A percentile compares a stretch with the other conserved stretches of the same genome.
Evolutionary conservation across 2,329 filamentous ascomycete genomes (phyloP).

Genomic region (Trichoderma cornu-damae): DNA sequence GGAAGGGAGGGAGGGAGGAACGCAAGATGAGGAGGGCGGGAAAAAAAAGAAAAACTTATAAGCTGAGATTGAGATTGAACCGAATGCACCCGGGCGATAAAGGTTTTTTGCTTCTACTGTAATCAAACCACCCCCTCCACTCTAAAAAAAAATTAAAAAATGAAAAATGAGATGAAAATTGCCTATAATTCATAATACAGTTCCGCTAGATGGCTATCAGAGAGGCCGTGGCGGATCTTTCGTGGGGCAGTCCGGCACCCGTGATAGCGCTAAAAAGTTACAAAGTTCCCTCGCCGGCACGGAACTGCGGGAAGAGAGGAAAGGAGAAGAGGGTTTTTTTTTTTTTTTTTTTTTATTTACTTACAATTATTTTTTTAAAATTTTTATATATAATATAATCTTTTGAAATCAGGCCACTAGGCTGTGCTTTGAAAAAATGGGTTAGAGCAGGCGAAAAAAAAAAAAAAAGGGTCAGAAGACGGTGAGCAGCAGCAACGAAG

Average conservation of each 20-base stretch:
- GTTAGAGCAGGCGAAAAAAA: not conserved
- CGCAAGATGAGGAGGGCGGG: not conserved
- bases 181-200: too few species aligned
- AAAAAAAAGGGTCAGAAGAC: not conserved
- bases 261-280: slow-evolving; percentile 7
- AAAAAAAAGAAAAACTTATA: not conserved
- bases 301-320: not conserved
- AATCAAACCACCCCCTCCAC: not conserved
- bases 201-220: not conserved
- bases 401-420: not conserved
- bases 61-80: not conserved
- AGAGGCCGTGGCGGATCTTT: slow-evolving; percentile 12
- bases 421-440: not conserved
- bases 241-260: slow-evolving; percentile 4
- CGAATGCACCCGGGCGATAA: slow-evolving; percentile 9
- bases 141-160: too few species aligned
- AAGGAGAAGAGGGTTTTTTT: not conserved
- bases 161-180: slow-evolving; percentile 3
- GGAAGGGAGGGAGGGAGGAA: too few species aligned
- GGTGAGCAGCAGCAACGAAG: not conserved
- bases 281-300: slow-evolving; percentile 5
- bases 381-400: too few species aligned
- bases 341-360: too few species aligned
- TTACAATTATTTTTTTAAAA: too few species aligned
- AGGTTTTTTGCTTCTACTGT: slow-evolving; percentile 11